These are phyloP conservation scores for Mortierella sp. DNA, from an alignment of 371 early-diverging fungal species.

Conservation along the genomic window DNA sequence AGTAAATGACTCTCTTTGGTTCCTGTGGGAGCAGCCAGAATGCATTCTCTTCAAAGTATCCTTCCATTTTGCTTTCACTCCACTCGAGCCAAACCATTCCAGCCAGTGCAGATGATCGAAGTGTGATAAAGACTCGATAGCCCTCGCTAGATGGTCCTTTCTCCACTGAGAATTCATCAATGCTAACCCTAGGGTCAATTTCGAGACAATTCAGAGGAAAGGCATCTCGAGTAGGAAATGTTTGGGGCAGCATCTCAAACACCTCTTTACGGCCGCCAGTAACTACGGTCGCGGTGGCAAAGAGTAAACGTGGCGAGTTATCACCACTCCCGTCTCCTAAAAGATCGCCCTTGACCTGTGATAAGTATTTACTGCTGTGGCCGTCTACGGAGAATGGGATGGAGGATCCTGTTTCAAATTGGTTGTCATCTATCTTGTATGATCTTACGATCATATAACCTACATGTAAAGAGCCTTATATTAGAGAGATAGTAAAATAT, in stretches of 20 bases:
- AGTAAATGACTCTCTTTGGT: conserved; percentile 9
- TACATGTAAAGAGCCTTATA: background rate
- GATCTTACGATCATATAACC: background rate
- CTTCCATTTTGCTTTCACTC: conserved; percentile 17
- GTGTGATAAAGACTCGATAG: conserved; percentile 14
- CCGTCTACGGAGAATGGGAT: background rate
- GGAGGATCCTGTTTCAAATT: background rate
- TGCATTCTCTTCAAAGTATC: conserved; percentile 37
- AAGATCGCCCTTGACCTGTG: background rate
- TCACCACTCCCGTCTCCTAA: background rate
- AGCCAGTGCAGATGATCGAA: conserved; percentile 13
- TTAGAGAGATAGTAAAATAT: too few species aligned
- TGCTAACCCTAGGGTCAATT: background rate
- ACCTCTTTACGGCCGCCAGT: background rate
- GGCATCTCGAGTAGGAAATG: conserved; percentile 25
- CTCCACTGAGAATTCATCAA: background rate
- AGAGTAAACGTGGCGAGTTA: conserved; percentile 5
- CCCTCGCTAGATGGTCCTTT: background rate
- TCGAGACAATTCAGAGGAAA: conserved; percentile 7
- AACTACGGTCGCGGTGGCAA: conserved; percentile 10
- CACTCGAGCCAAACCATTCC: conserved; percentile 43
- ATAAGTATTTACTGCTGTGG: background rate
- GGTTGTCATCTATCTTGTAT: background rate
- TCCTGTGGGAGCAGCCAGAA: conserved; percentile 34
- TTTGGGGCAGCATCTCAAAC: conserved; percentile 33